phyloP scores from a whole-genome alignment of 441 rosid genomes.

The Syzygium syzygioides region DNA sequence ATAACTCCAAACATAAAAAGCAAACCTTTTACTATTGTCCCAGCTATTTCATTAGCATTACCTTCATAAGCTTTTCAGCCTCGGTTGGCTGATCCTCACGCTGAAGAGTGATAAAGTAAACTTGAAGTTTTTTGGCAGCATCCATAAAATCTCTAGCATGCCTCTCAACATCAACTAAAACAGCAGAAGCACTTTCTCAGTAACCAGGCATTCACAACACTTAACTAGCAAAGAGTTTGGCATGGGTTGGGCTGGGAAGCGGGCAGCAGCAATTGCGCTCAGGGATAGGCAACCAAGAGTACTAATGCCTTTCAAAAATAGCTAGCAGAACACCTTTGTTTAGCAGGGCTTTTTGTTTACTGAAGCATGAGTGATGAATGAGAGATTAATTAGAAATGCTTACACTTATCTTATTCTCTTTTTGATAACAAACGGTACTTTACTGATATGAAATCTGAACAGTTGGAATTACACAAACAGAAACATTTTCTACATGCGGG shows the following conservation, averaged over 20 bases:
- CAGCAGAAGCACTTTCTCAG: constrained; percentile 12
- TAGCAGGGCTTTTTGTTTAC: neutral
- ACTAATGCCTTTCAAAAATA: neutral
- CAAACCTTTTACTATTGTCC: neutral
- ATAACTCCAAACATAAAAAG: neutral
- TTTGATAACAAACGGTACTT: neutral
- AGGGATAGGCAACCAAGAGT: neutral
- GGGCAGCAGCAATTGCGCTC: neutral
- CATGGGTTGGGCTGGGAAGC: neutral
- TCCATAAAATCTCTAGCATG: constrained; percentile 97
- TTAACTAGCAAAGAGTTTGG: neutral
- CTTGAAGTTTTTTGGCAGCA: constrained; percentile 93
- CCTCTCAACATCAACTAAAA: constrained; percentile 86
- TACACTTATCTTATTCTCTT: neutral
- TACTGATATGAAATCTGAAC: neutral
- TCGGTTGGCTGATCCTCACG: constrained; percentile 64
- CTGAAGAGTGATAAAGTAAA: constrained; percentile 69
- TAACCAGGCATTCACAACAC: neutral
- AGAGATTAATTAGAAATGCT: neutral
- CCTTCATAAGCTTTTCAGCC: constrained; percentile 67
- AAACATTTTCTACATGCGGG: neutral
- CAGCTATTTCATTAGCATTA: constrained; percentile 9
- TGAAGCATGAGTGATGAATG: neutral
- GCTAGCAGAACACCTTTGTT: neutral
- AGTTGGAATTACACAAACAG: neutral